Percentiles rank a stretch among this genome's conserved stretches.
Conservation (phyloP, 83 land plant genomes). For the Thuja plicata region DNA sequence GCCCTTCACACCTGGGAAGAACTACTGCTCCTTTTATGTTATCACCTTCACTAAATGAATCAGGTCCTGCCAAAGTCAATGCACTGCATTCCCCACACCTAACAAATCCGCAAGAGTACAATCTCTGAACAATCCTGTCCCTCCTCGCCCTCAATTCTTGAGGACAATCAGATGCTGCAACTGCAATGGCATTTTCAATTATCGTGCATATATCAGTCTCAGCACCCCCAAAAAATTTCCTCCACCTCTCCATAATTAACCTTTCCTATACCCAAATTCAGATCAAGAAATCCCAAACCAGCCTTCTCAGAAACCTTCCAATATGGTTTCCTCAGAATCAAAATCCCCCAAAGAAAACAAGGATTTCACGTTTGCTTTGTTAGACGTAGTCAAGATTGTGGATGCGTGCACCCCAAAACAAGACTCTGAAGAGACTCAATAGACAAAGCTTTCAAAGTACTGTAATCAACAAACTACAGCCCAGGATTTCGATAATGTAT, state of each 20-base stretch:
- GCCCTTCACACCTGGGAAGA: conserved; percentile 3
- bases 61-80: conserved; percentile 12
- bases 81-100: conserved; percentile 12
- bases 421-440: not conserved
- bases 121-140: conserved; percentile 14
- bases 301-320: not conserved
- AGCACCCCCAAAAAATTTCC: not conserved
- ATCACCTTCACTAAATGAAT: conserved; percentile 11
- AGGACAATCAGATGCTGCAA: conserved; percentile 20
- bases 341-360: not conserved
- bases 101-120: conserved; percentile 9
- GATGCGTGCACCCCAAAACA: not conserved
- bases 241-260: conserved; percentile 11
- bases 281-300: not conserved
- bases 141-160: conserved; percentile 11
- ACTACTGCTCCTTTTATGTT: not conserved
- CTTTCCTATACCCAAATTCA: not conserved
- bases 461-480: not conserved
- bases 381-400: not conserved
- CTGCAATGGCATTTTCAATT: conserved; percentile 16
- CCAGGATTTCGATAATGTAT: not conserved
- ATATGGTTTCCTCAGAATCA: not conserved
- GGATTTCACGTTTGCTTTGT: not conserved
- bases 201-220: conserved; percentile 15
- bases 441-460: too few relatives aligned